These are phyloP conservation scores for Marasmius oreades DNA, from an alignment of 1,284 basidiomycete species.

Conservation along the genomic window DNA sequence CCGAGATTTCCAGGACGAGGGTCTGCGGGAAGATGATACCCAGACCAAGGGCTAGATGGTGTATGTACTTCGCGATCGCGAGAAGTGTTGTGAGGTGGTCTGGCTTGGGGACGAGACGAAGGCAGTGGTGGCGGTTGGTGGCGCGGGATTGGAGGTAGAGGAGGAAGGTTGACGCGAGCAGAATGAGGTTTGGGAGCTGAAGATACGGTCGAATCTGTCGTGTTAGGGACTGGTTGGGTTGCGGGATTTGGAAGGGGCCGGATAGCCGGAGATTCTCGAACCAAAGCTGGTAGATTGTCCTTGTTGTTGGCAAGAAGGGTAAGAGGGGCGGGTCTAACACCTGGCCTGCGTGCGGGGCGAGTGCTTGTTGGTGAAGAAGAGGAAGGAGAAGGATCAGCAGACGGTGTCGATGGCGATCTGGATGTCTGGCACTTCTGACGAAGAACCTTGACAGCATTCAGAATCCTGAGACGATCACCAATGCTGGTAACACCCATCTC, in stretches of 20 bases:
- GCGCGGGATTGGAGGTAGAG: constrained; percentile 63
- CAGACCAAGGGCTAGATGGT: constrained; percentile 44
- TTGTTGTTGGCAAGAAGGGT: constrained; percentile 47
- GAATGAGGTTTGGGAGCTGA: constrained; percentile 27
- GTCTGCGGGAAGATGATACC: constrained; percentile 57
- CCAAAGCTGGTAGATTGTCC: constrained; percentile 60
- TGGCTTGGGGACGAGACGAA: constrained; percentile 1
- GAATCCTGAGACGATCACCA: constrained; percentile 84
- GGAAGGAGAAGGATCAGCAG: constrained; percentile 17
- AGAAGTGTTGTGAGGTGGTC: constrained; percentile 2
- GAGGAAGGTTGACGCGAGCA: constrained; percentile 52
- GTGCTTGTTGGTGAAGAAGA: constrained; percentile 24
- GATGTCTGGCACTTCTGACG: constrained; percentile 50
- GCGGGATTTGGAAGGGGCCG: constrained; percentile 37
- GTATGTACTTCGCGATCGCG: constrained; percentile 40
- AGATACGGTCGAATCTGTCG: constrained; percentile 11
- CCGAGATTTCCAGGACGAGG: constrained; percentile 50
- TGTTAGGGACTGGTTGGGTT: constrained; percentile 3
- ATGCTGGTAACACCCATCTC: constrained; percentile 88
- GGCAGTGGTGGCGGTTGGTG: constrained; percentile 20
- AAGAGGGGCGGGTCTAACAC: constrained; percentile 62
- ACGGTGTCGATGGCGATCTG: constrained; percentile 20
- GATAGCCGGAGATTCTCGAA: constrained; percentile 53
- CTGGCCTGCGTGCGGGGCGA: constrained; percentile 35
- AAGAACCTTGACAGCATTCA: constrained; percentile 79